Base-by-base conservation (phyloP, 176 grass and related monocot species). In the Oropetium thomaeum region DNA sequence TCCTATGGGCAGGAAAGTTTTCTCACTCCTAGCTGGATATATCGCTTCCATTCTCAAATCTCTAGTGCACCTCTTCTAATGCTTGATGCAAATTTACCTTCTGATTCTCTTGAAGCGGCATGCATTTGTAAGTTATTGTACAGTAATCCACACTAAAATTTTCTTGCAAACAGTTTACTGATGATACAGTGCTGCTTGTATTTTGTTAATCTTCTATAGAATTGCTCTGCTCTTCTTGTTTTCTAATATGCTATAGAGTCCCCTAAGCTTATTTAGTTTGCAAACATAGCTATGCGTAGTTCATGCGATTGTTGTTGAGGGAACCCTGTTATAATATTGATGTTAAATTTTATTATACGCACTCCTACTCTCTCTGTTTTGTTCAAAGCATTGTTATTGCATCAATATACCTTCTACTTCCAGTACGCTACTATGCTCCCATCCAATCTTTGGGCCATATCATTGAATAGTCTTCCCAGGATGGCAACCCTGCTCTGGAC, bases 61-160 rank as follows among this genome's bases (percentile, higher is more conserved):
- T 73, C 69, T 35, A 30, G 23, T 81, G 91, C 95, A 77, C 86
- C 95, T 34, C 70, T 94, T 67, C 63, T 94, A 81, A 91, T 98
- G 76, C 77, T 98, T 74, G 95, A 98, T 92, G 95, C 95, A 40
- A 98, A 98, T 87, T 91, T 98, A 80, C 69, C 81, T 63, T 57
- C 75, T 75, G 34, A 72, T 23, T 87, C 95, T 66, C 86, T 98
- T 75, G 63, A 92, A 92, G 75, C 83, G 45, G 83, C 95, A 70
- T 98, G 91, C 82, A 84, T 76, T 75, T 79, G 95, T 98, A 89
- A 51, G 77, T 69, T 81, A 5, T 66, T 61, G 25, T 22, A 55
- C 41, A 64, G 69, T 26, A 52, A 7, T 63, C 33, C 9, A n/a
- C 29, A 16, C 25, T n/a, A 20, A n/a, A n/a, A n/a, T n/a, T 60